Percentiles rank a stretch among this genome's conserved stretches.
These are phyloP conservation scores for Tolypocladium amazonense DNA, from an alignment of 2,329 filamentous ascomycete species.

Conservation along the genomic window DNA sequence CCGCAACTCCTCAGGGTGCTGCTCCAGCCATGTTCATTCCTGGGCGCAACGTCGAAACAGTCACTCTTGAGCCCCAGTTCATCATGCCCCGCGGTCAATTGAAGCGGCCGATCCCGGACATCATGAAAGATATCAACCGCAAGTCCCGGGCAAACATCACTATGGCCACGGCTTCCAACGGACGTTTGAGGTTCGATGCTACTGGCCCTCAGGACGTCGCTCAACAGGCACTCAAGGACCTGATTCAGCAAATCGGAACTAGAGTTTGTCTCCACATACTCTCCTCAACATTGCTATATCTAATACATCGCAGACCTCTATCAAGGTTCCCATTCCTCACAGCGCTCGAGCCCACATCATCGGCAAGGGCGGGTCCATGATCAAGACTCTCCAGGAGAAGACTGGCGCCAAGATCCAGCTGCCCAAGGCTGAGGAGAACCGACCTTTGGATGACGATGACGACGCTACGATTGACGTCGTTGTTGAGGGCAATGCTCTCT, in stretches of 20 bases:
- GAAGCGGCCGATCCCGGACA: constrained; percentile 75
- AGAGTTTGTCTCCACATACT: constrained; percentile 48
- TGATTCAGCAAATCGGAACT: constrained; percentile 76
- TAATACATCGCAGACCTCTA: constrained; percentile 29
- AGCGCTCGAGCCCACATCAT: constrained; percentile 86
- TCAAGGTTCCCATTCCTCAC: constrained; percentile 70
- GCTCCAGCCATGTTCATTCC: constrained; percentile 58
- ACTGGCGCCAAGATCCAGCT: constrained; percentile 87
- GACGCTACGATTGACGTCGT: constrained; percentile 75
- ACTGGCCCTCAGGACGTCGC: constrained; percentile 75
- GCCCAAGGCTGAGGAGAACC: constrained; percentile 63
- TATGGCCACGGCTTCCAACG: constrained; percentile 62
- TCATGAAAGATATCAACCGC: constrained; percentile 85
- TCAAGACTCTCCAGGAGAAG: constrained; percentile 81
- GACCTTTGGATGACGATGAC: constrained; percentile 49
- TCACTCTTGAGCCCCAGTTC: constrained; percentile 64
- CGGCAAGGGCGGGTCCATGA: constrained; percentile 79
- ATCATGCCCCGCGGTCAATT: constrained; percentile 67
- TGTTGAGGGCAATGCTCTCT: constrained; percentile 85
- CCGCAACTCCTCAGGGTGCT: constrained; percentile 28
- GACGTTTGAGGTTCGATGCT: constrained; percentile 71
- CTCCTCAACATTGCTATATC: background rate
- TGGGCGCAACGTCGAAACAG: constrained; percentile 69
- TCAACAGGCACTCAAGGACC: constrained; percentile 78
- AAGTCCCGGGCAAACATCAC: constrained; percentile 80